Percentiles rank a stretch among this genome's conserved stretches.
phyloP scores from a whole-genome alignment of 2,329 filamentous ascomycete genomes.

The Grosmannia clavigera region DNA sequence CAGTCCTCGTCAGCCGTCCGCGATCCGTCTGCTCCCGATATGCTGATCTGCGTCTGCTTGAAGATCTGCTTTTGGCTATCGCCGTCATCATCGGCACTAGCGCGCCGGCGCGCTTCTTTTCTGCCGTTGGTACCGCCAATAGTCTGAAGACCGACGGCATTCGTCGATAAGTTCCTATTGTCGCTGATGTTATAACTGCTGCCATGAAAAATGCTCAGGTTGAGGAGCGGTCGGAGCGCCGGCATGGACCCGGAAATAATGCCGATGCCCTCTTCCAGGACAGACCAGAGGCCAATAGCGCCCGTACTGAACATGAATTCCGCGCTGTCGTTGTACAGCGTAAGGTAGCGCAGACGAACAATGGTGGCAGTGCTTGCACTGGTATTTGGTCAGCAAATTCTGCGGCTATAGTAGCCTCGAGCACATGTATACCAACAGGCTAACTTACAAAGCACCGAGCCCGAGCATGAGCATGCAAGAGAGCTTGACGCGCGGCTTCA shows the following conservation, averaged over 20 bases:
- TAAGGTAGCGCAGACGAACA: neutral
- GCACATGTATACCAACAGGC: neutral
- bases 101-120: neutral
- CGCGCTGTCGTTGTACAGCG: neutral
- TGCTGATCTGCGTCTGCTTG: slow-evolving; percentile 1
- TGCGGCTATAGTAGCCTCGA: neutral
- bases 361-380: neutral
- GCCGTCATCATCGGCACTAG: neutral
- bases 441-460: neutral
- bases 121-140: neutral
- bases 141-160: neutral
- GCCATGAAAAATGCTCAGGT: neutral
- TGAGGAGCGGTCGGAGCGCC: neutral
- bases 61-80: slow-evolving; percentile 2
- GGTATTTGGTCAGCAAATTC: neutral
- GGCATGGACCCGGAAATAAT: slow-evolving; percentile 1
- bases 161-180: neutral
- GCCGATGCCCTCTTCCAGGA: slow-evolving; percentile 1
- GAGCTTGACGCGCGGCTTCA: slow-evolving; percentile 1
- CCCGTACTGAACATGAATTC: slow-evolving; percentile 1
- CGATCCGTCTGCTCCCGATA: neutral
- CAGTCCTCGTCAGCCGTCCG: neutral
- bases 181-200: neutral
- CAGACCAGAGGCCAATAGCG: neutral
- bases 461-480: slow-evolving; percentile 1